phyloP scores from a whole-genome alignment of 345 rosid genomes.

The Aquilaria malaccensis region DNA sequence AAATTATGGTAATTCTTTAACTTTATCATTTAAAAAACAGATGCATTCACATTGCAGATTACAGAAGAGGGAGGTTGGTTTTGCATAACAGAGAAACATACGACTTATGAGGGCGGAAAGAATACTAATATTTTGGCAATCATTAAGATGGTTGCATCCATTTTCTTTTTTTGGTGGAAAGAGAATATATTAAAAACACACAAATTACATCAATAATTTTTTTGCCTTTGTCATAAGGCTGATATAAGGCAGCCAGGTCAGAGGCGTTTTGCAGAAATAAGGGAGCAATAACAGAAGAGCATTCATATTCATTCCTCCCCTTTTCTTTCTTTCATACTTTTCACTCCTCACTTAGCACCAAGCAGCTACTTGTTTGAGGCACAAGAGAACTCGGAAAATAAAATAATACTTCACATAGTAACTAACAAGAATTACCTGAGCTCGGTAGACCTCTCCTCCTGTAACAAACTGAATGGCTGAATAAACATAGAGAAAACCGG shows the following conservation, averaged over 20 bases:
- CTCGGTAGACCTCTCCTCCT: conserved; percentile 61
- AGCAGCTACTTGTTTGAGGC: not conserved
- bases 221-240: no score
- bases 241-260: no score
- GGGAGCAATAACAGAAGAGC: not conserved
- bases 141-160: not conserved
- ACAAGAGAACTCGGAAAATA: not conserved
- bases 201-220: no score
- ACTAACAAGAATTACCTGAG: conserved; percentile 50
- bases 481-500: conserved; percentile 88
- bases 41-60: not conserved
- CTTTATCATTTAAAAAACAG: not conserved
- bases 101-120: no score
- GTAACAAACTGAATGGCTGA: conserved; percentile 66
- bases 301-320: not conserved
- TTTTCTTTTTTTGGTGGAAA: not conserved
- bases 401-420: not conserved
- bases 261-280: not conserved
- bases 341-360: not conserved
- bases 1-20: not conserved
- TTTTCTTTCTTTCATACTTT: not conserved
- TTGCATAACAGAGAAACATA: no score
- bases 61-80: not conserved
- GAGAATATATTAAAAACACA: no score
- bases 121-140: no score